A percentile compares a stretch with the other conserved stretches of the same genome.
These are phyloP conservation scores for Cladorrhinum samala DNA, from an alignment of 495 filamentous ascomycete species.

Conservation along the genomic window DNA sequence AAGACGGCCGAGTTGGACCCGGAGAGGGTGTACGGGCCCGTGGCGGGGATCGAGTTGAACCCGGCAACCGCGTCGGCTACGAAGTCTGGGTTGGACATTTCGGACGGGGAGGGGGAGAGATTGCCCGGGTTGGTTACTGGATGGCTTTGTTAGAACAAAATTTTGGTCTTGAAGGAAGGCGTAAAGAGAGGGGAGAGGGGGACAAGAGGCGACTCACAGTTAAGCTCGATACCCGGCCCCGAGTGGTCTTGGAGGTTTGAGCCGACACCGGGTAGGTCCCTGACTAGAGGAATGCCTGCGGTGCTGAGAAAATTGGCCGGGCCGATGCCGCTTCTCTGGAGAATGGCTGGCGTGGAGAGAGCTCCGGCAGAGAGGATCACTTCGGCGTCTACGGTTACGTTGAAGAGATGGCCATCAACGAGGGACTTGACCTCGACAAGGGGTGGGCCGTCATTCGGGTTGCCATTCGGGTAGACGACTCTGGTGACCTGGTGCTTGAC, in stretches of 20 bases:
- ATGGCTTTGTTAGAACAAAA: background rate
- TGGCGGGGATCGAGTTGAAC: slow-evolving; percentile 19
- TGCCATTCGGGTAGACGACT: slow-evolving; percentile 10
- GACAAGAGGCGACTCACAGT: slow-evolving; percentile 5
- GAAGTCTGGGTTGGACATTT: slow-evolving; percentile 17
- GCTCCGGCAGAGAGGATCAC: slow-evolving; percentile 17
- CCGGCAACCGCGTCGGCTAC: slow-evolving; percentile 11
- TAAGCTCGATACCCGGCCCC: slow-evolving; percentile 10
- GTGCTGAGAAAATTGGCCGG: slow-evolving; percentile 8
- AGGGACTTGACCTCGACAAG: slow-evolving; percentile 16
- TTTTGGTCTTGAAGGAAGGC: too few relatives aligned
- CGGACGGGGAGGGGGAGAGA: slow-evolving; percentile 12
- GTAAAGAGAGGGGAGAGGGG: background rate
- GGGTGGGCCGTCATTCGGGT: slow-evolving; percentile 8
- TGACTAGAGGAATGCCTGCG: slow-evolving; percentile 8
- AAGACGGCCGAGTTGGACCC: slow-evolving; percentile 20
- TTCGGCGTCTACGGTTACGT: slow-evolving; percentile 12
- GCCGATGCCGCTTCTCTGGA: slow-evolving; percentile 21
- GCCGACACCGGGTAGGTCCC: slow-evolving; percentile 17
- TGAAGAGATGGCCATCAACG: slow-evolving; percentile 2
- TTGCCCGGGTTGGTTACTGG: slow-evolving; percentile 7
- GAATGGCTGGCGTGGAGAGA: slow-evolving; percentile 12
- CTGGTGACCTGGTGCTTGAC: slow-evolving; percentile 20
- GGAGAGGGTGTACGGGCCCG: slow-evolving; percentile 22
- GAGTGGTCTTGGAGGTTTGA: slow-evolving; percentile 21